These are phyloP conservation scores for Bolboschoenus planiculmis DNA, from an alignment of 176 grass and related monocot species.

Conservation along the genomic window DNA sequence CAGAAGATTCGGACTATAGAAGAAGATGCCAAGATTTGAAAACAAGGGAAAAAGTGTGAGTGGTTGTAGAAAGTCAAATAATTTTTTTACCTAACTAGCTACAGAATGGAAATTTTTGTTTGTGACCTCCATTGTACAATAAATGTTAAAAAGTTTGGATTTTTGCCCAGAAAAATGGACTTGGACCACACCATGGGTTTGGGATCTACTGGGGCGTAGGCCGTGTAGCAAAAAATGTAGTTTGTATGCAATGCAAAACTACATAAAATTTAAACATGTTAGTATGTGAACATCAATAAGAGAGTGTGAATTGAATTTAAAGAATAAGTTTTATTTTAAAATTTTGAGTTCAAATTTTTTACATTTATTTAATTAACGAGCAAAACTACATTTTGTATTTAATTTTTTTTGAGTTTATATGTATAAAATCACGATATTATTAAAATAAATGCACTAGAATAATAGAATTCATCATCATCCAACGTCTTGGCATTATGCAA, in stretches of 20 bases:
- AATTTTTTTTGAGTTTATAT: no score
- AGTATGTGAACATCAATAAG: no score
- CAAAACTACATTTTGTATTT: no score
- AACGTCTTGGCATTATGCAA: no score
- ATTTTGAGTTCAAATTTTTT: no score
- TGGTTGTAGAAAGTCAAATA: not conserved
- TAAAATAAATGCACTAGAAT: no score
- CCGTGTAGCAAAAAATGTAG: not conserved
- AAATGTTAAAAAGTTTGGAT: not conserved
- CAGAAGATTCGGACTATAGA: not conserved
- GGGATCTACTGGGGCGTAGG: not conserved
- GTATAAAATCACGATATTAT: no score
- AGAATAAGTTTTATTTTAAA: no score
- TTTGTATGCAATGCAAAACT: not conserved
- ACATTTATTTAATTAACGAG: no score
- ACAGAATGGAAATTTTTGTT: conserved; percentile 2
- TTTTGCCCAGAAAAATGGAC: not conserved
- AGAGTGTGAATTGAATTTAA: no score
- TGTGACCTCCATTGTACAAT: not conserved
- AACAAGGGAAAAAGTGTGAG: not conserved
- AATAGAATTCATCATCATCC: no score
- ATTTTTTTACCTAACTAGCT: not conserved
- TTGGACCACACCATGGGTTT: not conserved
- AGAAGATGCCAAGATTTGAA: conserved; percentile 18
- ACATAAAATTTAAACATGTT: no score